A percentile compares a stretch with the other conserved stretches of the same genome.
Conservation (phyloP, 2,329 filamentous ascomycete species). For the Venturia aucupariae region DNA sequence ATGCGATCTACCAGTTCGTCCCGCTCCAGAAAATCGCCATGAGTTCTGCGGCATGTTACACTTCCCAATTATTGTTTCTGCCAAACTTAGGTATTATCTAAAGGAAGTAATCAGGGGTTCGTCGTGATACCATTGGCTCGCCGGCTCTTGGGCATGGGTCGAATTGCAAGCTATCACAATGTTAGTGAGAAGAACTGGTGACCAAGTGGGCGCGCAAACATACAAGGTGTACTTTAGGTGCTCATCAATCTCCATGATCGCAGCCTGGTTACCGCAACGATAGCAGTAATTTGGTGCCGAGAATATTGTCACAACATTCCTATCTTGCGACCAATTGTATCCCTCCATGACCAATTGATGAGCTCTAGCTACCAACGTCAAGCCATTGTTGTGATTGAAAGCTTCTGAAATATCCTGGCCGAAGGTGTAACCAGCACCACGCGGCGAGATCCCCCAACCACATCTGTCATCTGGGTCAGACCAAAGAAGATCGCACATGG, state of each 20-base stretch:
- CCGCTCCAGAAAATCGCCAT: background rate
- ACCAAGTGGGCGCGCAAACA: constrained; percentile 34
- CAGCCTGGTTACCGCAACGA: constrained; percentile 95
- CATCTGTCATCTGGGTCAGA: constrained; percentile 91
- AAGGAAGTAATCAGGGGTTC: constrained; percentile 98
- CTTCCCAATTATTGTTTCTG: background rate
- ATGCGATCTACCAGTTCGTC: background rate
- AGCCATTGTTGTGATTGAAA: constrained; percentile 97
- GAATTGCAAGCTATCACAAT: constrained; percentile 77
- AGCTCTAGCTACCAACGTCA: constrained; percentile 89
- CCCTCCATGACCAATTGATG: constrained; percentile 99
- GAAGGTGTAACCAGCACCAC: constrained; percentile 91
- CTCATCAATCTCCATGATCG: constrained; percentile 99
- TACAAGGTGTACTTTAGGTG: constrained; percentile 99
- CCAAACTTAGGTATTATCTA: constrained; percentile 36
- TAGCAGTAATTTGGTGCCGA: constrained; percentile 82
- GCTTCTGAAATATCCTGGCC: constrained; percentile 96
- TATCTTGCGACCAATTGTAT: constrained; percentile 98
- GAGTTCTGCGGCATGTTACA: background rate
- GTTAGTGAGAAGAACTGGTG: constrained; percentile 19
- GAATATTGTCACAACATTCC: constrained; percentile 98
- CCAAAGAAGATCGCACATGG: constrained; percentile 70
- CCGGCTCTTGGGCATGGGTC: constrained; percentile 95
- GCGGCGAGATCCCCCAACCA: constrained; percentile 91
- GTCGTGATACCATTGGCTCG: constrained; percentile 91